Percentiles rank a stretch among this genome's conserved stretches.
phyloP scores from a whole-genome alignment of 2,329 filamentous ascomycete species.

The Colletotrichum theobromicola region DNA sequence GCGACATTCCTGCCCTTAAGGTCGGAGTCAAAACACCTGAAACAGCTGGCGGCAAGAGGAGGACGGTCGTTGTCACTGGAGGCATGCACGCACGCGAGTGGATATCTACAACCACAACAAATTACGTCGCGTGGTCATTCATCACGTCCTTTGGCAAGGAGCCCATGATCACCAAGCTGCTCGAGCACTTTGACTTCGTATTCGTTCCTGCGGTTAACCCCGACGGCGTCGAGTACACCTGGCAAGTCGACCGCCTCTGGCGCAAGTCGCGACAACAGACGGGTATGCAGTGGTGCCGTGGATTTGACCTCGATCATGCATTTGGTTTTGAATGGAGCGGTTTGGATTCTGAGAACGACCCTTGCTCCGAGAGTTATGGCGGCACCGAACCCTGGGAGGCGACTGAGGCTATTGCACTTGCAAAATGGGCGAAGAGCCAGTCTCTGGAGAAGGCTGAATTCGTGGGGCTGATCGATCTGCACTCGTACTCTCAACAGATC shows the following conservation, averaged over 20 bases:
- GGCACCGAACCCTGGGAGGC: conserved; percentile 85
- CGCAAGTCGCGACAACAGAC: conserved; percentile 92
- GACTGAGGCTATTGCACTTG: conserved; percentile 75
- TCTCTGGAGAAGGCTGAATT: conserved; percentile 76
- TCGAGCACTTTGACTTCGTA: conserved; percentile 86
- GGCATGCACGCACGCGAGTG: conserved; percentile 95
- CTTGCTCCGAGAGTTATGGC: conserved; percentile 90
- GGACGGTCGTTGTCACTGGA: conserved; percentile 82
- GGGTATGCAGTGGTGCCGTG: conserved; percentile 80
- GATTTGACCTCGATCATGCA: conserved; percentile 86
- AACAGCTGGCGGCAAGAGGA: conserved; percentile 53
- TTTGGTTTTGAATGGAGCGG: conserved; percentile 80
- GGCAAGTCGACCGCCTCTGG: conserved; percentile 91
- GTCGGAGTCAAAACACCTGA: conserved; percentile 62
- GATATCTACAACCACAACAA: conserved; percentile 92
- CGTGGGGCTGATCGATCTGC: conserved; percentile 86
- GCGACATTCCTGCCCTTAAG: conserved; percentile 82
- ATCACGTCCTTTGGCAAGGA: conserved; percentile 82
- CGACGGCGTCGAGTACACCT: conserved; percentile 93
- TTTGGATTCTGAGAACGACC: conserved; percentile 70
- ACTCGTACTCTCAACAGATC: conserved; percentile 95
- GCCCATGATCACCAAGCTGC: conserved; percentile 73
- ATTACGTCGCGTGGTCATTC: conserved; percentile 87
- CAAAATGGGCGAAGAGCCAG: conserved; percentile 84
- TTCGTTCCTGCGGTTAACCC: conserved; percentile 91